Evolutionary conservation across 2,329 filamentous ascomycete genomes (phyloP), one percentile per base, ranked within the genome.

Genomic region (Tolypocladium capitatum): DNA sequence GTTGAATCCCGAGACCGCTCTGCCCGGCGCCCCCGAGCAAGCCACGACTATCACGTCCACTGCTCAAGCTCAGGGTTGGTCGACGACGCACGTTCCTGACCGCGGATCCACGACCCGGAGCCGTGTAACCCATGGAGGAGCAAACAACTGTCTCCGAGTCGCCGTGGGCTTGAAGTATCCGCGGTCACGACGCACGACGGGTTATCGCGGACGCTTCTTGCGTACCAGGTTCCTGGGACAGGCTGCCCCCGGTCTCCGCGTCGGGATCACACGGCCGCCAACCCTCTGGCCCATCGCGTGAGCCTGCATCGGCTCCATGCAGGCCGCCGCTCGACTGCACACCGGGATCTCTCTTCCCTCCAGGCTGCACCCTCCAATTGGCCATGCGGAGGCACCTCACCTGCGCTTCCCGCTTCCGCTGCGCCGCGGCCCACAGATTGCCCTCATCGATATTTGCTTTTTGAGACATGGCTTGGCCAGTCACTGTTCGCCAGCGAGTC

Each of bases 101-200:
- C 33, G 47, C 33, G 47, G 50, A 50, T 36, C 45, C 42, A 38
- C 36, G 48, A 51, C 48, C 43, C 24, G 48, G 42, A 42, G 44
- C 46, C 47, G 51, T 48, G 49, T 51, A 48, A 51, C 51, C 49
- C 51, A 53, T 51, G 51, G 38, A 52, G 50, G 48, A 52, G 50
- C 51, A 49, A 41, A 45, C 41, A 35, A 18, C 24, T 30, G 38
- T 24, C 2, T n/a, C 16, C 24, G 13, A 41, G 38, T 28, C n/a
- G 38, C 24, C 38, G 27, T 41, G 27, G 38, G 24, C 9, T 4
- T 13, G 9, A 11, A 14, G 7, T 27, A 20, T 28, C 8, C 38
- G 14, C 24, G 38, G 24, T 24, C 38, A 41, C 38, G 38, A 24
- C 38, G 21, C 30, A 32, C 21, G 24, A 11, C 21, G 18, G 16